phyloP scores from a whole-genome alignment of 805 yeast genomes.

The Metschnikowia colocasiae region DNA sequence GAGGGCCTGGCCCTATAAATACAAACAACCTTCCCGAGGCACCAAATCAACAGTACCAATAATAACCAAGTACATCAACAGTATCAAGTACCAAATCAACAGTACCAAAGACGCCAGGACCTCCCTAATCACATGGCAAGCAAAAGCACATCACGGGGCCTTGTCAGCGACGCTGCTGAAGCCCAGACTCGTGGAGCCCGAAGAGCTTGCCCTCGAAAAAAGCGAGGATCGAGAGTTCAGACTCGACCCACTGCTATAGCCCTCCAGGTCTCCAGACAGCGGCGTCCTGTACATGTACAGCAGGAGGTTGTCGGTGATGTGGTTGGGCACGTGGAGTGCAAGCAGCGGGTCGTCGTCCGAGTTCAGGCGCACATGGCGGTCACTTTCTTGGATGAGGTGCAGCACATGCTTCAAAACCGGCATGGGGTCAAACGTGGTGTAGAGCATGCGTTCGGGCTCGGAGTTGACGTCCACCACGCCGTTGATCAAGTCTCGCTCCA shows the following conservation, averaged over 20 bases:
- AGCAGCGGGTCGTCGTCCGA: constrained; percentile 2
- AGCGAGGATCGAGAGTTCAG: background rate
- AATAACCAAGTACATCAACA: too few species aligned
- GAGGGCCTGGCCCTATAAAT: background rate
- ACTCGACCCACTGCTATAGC: constrained; percentile 4
- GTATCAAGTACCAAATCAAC: background rate
- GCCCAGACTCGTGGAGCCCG: background rate
- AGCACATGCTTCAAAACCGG: constrained; percentile 10
- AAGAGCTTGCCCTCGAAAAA: background rate
- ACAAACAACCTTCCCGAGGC: too few species aligned
- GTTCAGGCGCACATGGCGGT: background rate
- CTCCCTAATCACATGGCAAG: too few species aligned
- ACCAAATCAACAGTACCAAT: too few species aligned
- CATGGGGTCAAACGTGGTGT: constrained; percentile 16
- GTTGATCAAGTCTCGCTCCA: constrained; percentile 49
- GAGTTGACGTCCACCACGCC: constrained; percentile 41
- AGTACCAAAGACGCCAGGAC: too few species aligned
- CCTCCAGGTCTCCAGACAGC: background rate
- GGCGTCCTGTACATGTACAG: constrained; percentile 10
- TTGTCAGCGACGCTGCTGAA: background rate
- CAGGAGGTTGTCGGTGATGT: constrained; percentile 14
- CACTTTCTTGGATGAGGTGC: constrained; percentile 11
- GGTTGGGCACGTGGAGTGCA: constrained; percentile 14
- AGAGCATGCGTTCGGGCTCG: constrained; percentile 16
- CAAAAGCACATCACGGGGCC: too few species aligned